These are phyloP conservation scores for Xylaria grammica DNA, from an alignment of 495 filamentous ascomycete genomes.

Conservation along the genomic window DNA sequence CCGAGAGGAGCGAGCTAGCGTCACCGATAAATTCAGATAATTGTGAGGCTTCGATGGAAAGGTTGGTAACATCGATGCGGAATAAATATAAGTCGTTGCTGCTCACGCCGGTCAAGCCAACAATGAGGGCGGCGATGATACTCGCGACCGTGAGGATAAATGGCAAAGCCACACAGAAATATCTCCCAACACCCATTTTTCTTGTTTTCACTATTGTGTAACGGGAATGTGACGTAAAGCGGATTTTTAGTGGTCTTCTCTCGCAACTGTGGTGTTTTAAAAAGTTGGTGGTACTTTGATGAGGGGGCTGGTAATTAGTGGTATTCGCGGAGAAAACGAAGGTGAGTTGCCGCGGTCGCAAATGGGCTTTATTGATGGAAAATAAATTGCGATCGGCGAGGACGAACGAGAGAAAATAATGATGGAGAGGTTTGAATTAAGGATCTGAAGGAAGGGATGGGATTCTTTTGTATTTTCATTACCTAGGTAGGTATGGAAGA, in stretches of 20 bases:
- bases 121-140: slow-evolving; percentile 73
- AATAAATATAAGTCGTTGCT: slow-evolving; percentile 75
- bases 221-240: background rate
- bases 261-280: background rate
- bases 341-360: slow-evolving; percentile 6
- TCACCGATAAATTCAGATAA: slow-evolving; percentile 26
- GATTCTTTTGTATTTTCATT: slow-evolving; percentile 24
- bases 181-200: slow-evolving; percentile 66
- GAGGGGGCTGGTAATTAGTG: background rate
- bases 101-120: slow-evolving; percentile 73
- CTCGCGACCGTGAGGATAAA: slow-evolving; percentile 75
- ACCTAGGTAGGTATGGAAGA: background rate
- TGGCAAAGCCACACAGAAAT: slow-evolving; percentile 81
- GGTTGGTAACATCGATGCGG: slow-evolving; percentile 62
- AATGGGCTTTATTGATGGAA: slow-evolving; percentile 1
- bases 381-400: background rate
- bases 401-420: slow-evolving; percentile 13
- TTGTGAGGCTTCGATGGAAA: slow-evolving; percentile 44
- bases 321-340: too few species aligned
- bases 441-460: slow-evolving; percentile 11
- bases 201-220: slow-evolving; percentile 21
- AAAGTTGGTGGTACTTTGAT: background rate
- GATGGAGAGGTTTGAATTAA: background rate
- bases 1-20: slow-evolving; percentile 29
- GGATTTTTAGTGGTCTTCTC: background rate